These are phyloP conservation scores for Pythium grandisporangium DNA, from an alignment of 352 stramenopile genomes.

Conservation along the genomic window DNA sequence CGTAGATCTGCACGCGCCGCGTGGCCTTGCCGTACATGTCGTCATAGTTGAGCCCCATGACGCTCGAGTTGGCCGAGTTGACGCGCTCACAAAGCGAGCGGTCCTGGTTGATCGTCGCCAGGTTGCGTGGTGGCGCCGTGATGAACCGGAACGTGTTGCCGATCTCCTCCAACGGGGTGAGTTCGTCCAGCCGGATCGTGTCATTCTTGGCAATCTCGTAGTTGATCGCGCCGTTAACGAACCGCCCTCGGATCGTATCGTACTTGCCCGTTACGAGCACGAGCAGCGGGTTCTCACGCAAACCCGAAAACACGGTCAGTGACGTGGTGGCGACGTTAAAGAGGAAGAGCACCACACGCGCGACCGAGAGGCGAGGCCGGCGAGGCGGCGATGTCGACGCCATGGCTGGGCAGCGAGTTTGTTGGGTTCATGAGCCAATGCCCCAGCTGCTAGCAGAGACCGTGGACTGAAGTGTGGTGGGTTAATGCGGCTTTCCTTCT, in stretches of 20 bases:
- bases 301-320: slow-evolving; percentile 37
- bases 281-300: slow-evolving; percentile 44
- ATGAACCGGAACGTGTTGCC: slow-evolving; percentile 16
- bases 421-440: too few relatives aligned
- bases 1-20: slow-evolving; percentile 13
- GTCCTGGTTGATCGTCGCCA: slow-evolving; percentile 11
- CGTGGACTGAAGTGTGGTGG: too few relatives aligned
- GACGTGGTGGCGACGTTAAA: slow-evolving; percentile 34
- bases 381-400: too few relatives aligned
- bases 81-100: slow-evolving; percentile 14
- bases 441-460: too few relatives aligned
- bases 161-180: slow-evolving; percentile 20
- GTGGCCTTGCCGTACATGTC: slow-evolving; percentile 18
- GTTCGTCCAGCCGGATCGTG: slow-evolving; percentile 13
- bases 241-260: slow-evolving; percentile 26
- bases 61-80: slow-evolving; percentile 16
- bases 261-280: slow-evolving; percentile 31
- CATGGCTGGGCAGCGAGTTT: too few relatives aligned
- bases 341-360: slow-evolving; percentile 10
- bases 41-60: slow-evolving; percentile 16
- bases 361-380: too few relatives aligned
- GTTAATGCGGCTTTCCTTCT: too few relatives aligned
- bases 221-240: slow-evolving; percentile 27
- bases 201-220: slow-evolving; percentile 31
- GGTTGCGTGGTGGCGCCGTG: slow-evolving; percentile 11